A percentile compares a stretch with the other conserved stretches of the same genome.
These are phyloP conservation scores for Naematelia aurantialba DNA, from an alignment of 768 basidiomycete species.

Conservation along the genomic window DNA sequence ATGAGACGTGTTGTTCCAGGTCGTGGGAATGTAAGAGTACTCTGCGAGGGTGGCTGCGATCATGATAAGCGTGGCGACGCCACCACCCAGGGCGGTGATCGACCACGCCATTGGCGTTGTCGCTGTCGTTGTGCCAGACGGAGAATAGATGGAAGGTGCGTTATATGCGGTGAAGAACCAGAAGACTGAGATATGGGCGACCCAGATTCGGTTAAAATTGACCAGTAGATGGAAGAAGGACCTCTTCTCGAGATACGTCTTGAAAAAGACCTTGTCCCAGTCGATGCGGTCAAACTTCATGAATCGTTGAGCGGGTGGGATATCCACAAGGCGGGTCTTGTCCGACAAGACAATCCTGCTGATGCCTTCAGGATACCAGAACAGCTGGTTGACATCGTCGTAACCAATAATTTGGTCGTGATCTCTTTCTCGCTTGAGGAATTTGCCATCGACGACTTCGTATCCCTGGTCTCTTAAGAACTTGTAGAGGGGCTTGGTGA, in stretches of 20 bases:
- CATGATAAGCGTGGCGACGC: slow-evolving; percentile 95
- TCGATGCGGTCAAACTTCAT: slow-evolving; percentile 96
- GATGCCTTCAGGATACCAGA: slow-evolving; percentile 99
- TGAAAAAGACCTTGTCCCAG: slow-evolving; percentile 96
- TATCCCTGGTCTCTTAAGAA: slow-evolving; percentile 98
- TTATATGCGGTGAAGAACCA: slow-evolving; percentile 97
- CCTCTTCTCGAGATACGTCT: slow-evolving; percentile 96
- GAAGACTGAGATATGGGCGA: slow-evolving; percentile 89
- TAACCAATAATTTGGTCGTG: slow-evolving; percentile 95
- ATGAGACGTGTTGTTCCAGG: slow-evolving; percentile 98
- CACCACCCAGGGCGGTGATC: slow-evolving; percentile 88
- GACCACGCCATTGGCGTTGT: slow-evolving; percentile 85
- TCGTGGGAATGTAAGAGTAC: slow-evolving; percentile 96
- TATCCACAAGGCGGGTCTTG: slow-evolving; percentile 85
- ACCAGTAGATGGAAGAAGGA: slow-evolving; percentile 94
- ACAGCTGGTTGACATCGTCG: slow-evolving; percentile 97
- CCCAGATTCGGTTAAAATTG: slow-evolving; percentile 99
- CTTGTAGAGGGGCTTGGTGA: slow-evolving; percentile 88
- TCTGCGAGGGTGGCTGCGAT: slow-evolving; percentile 88
- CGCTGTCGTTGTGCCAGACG: slow-evolving; percentile 54
- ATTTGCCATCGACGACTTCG: slow-evolving; percentile 91
- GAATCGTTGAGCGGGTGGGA: slow-evolving; percentile 85
- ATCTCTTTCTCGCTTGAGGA: slow-evolving; percentile 86
- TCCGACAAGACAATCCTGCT: slow-evolving; percentile 81
- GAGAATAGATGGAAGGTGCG: slow-evolving; percentile 74